Conservation (phyloP, 306 rosid genomes). For the Quercus berberidifolia region DNA sequence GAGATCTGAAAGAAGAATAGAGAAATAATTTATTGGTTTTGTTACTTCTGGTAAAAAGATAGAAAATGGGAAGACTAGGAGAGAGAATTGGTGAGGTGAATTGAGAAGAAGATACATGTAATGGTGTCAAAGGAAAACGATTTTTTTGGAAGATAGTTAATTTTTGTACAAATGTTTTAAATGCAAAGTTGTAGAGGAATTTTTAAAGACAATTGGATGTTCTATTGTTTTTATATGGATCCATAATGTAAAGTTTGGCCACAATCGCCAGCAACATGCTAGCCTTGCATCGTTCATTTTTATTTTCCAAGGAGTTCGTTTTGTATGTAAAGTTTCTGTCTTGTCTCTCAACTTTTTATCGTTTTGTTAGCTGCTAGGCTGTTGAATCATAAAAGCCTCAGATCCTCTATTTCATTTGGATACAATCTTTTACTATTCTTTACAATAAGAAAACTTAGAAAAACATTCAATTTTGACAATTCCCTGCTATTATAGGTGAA, state of each 20-base stretch:
- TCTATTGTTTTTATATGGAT: slow-evolving; percentile 2
- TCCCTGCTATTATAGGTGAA: not conserved
- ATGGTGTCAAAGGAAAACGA: slow-evolving; percentile 9
- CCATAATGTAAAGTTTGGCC: not conserved
- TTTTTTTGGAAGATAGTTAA: slow-evolving; percentile 17
- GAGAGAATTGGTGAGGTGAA: slow-evolving; percentile 9
- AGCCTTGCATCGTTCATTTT: slow-evolving; percentile 8
- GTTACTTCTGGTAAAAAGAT: slow-evolving; percentile 10
- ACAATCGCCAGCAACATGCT: not conserved
- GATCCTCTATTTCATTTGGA: too few relatives aligned
- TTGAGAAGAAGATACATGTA: not conserved
- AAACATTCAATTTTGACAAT: not conserved
- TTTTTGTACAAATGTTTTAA: slow-evolving; percentile 18
- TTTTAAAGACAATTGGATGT: not conserved
- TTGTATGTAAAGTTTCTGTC: not conserved
- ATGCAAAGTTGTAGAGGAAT: slow-evolving; percentile 11
- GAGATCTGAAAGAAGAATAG: slow-evolving; percentile 2
- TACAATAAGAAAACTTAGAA: not conserved
- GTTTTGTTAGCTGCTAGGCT: not conserved
- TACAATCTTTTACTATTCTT: not conserved
- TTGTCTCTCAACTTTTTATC: not conserved
- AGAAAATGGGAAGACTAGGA: not conserved
- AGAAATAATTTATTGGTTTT: slow-evolving; percentile 9
- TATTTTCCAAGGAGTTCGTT: slow-evolving; percentile 15
- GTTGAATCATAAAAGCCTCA: not conserved